Evolutionary conservation across 768 basidiomycete genomes (phyloP).

Genomic region (Naganishia vaughanmartiniae): DNA sequence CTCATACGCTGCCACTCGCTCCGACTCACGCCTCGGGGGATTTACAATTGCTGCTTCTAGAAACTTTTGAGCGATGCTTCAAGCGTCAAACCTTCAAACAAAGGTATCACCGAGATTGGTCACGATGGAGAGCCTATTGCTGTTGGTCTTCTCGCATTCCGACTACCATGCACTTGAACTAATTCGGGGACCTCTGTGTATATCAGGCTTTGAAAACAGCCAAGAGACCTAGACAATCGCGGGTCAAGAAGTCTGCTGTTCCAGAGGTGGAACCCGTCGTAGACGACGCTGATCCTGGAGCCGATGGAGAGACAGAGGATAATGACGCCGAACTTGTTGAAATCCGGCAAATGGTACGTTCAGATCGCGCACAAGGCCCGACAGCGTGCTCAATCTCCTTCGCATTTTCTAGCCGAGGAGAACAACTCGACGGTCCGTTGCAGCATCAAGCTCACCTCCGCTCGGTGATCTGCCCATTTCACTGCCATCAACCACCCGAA

Average conservation of each 20-base stretch:
- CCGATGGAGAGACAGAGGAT: slow-evolving; percentile 13
- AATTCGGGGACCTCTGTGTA: neutral
- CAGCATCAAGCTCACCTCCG: slow-evolving; percentile 11
- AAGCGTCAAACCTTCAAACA: slow-evolving; percentile 20
- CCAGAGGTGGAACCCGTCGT: slow-evolving; percentile 1
- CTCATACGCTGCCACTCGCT: neutral
- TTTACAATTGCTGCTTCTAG: neutral
- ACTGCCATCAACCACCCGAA: slow-evolving; percentile 3
- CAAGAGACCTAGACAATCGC: slow-evolving; percentile 26
- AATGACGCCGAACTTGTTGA: neutral
- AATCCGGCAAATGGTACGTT: slow-evolving; percentile 15
- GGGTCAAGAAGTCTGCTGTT: slow-evolving; percentile 5
- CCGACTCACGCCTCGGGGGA: too few species aligned
- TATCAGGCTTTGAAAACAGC: slow-evolving; percentile 2
- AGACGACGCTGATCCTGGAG: slow-evolving; percentile 11
- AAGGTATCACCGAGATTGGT: slow-evolving; percentile 30
- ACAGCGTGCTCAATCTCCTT: neutral
- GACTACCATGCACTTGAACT: neutral
- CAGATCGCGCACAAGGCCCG: too few species aligned
- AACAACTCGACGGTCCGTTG: slow-evolving; percentile 12
- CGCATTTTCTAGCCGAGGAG: slow-evolving; percentile 14
- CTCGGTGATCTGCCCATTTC: neutral
- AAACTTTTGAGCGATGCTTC: slow-evolving; percentile 24
- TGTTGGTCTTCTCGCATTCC: neutral
- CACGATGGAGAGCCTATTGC: slow-evolving; percentile 27